Conservation (phyloP, 2,329 filamentous ascomycete species). For the Xylogone sp. region DNA sequence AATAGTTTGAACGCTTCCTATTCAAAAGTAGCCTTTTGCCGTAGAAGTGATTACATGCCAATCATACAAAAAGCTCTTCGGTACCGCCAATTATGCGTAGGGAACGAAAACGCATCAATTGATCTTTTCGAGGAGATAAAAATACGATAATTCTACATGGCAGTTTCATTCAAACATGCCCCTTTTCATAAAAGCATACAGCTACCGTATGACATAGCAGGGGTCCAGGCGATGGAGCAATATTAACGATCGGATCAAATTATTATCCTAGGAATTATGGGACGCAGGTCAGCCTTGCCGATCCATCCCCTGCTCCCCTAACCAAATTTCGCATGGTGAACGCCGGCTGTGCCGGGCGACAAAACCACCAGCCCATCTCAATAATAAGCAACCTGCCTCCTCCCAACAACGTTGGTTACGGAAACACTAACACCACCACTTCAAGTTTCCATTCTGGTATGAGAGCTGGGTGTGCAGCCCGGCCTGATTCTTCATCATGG, state of each 20-base stretch:
- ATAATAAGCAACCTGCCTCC: not conserved
- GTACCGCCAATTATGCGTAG: too few relatives aligned
- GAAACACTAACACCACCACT: not conserved
- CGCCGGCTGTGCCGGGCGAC: not conserved
- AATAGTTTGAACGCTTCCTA: not conserved
- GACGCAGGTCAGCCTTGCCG: not conserved
- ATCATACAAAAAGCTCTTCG: too few relatives aligned
- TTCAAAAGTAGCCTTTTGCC: too few relatives aligned
- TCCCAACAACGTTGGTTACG: not conserved
- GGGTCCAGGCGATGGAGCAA: not conserved
- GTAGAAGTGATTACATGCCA: too few relatives aligned
- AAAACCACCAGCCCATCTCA: not conserved
- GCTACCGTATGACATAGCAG: not conserved
- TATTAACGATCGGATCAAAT: not conserved
- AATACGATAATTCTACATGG: too few relatives aligned
- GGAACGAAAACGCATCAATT: too few relatives aligned
- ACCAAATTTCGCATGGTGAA: not conserved
- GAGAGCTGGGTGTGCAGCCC: not conserved
- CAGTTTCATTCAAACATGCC: not conserved
- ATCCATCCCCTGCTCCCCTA: not conserved
- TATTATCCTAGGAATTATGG: not conserved
- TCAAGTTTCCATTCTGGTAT: slow-evolving; percentile 1
- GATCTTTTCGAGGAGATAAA: too few relatives aligned
- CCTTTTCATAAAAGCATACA: not conserved
- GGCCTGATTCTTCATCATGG: slow-evolving; percentile 15